These are phyloP conservation scores for Adansonia gregorii DNA, from an alignment of 441 rosid genomes.

Conservation along the genomic window DNA sequence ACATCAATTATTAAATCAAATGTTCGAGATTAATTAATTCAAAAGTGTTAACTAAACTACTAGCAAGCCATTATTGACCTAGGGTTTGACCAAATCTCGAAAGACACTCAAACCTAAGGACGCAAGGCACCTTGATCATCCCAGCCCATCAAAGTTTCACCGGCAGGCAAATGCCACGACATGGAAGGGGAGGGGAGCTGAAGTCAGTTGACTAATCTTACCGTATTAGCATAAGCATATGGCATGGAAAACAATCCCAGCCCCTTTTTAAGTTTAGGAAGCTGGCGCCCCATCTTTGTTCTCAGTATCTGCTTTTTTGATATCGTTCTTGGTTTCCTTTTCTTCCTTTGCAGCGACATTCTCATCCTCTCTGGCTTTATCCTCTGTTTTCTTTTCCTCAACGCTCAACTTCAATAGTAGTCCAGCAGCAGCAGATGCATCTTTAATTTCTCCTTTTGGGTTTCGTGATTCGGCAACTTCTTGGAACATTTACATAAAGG, in stretches of 20 bases:
- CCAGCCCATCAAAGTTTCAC: conserved; percentile 34
- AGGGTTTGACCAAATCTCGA: conserved; percentile 32
- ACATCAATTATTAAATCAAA: too few species aligned
- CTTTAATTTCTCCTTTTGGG: conserved; percentile 64
- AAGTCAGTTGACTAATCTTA: conserved; percentile 24
- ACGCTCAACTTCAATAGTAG: conserved; percentile 73
- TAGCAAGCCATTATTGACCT: conserved; percentile 1
- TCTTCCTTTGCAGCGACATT: conserved; percentile 41
- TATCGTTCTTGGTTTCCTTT: conserved; percentile 37
- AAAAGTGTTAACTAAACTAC: too few species aligned
- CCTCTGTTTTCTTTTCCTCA: conserved; percentile 56
- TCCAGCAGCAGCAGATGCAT: conserved; percentile 66
- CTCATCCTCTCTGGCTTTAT: conserved; percentile 42
- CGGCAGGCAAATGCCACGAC: conserved; percentile 30
- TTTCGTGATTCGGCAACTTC: conserved; percentile 71
- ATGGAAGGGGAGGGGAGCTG: conserved; percentile 22
- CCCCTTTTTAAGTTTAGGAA: conserved; percentile 49
- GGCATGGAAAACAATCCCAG: conserved; percentile 15
- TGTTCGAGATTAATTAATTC: too few species aligned
- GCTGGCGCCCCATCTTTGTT: conserved; percentile 52
- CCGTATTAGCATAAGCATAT: conserved; percentile 23
- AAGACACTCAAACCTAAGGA: conserved; percentile 39
- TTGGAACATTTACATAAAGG: conserved; percentile 70
- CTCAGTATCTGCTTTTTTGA: conserved; percentile 40
- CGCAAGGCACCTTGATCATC: conserved; percentile 39